Conservation (phyloP, 2,329 filamentous ascomycete genomes). For the Ophiostoma ips region DNA sequence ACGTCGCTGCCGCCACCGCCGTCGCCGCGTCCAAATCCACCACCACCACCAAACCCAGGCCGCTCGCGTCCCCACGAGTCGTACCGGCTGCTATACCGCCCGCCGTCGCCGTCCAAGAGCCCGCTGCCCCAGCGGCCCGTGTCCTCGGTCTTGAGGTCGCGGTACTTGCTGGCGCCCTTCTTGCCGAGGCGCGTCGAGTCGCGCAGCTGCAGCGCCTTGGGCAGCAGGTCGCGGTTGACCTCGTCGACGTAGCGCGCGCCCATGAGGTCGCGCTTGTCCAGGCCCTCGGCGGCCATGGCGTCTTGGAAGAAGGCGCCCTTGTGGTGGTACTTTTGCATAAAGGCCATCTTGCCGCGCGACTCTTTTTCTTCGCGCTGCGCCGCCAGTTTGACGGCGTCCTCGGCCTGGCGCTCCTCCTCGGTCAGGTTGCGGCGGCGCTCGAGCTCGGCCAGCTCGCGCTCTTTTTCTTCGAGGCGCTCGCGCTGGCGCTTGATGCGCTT, state of each 20-base stretch:
- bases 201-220: conserved; percentile 81
- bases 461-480: conserved; percentile 67
- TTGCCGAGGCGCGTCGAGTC: conserved; percentile 90
- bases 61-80: conserved; percentile 13
- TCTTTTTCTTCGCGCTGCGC: conserved; percentile 70
- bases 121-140: conserved; percentile 65
- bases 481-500: conserved; percentile 78
- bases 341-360: conserved; percentile 65
- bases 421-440: conserved; percentile 80
- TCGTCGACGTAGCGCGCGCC: conserved; percentile 74
- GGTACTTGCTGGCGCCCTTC: conserved; percentile 84
- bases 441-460: conserved; percentile 76
- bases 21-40: conserved; percentile 17
- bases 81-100: conserved; percentile 13
- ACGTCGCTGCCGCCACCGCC: conserved; percentile 22
- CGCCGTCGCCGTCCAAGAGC: conserved; percentile 38
- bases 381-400: conserved; percentile 67
- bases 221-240: conserved; percentile 69
- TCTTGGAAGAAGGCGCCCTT: conserved; percentile 92
- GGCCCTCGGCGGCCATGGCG: conserved; percentile 58
- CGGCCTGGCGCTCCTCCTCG: conserved; percentile 68
- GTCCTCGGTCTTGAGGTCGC: conserved; percentile 77
- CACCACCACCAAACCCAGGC: conserved; percentile 1
- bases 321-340: conserved; percentile 94
- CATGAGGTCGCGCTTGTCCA: conserved; percentile 75